Evolutionary conservation across 495 filamentous ascomycete species (phyloP), one percentile per base, ranked within the genome.

Genomic region (Amniculicola lignicola): DNA sequence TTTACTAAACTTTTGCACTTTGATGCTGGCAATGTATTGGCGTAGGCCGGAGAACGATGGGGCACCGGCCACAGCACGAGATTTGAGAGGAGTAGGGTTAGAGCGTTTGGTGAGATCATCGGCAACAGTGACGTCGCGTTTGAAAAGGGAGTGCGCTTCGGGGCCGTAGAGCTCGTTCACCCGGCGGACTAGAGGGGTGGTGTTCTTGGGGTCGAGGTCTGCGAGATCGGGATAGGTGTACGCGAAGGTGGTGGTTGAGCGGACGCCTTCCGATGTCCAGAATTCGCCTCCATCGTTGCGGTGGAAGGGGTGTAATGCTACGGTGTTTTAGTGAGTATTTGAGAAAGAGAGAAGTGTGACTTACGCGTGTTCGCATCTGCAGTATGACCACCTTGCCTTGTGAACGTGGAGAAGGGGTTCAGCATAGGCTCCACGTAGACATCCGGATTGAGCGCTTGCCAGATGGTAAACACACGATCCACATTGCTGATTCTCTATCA

Each of bases 391-490:
- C 65, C 63, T 10, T 68, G 57, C 1, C 68, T 75, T 0, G 78
- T 82, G 61, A 79, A 86, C 0, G 81, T 82, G 18, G 70, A 67
- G 16, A 73, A 64, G 3, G 63, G 51, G 14, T 79, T 74, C 3
- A 67, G 35, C 21, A 75, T 64, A 6, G 83, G 74, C 10, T 70
- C 65, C 2, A 88, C 75, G 53, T 75, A 82, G 43, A 74, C 72
- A 2, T 79, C 62, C 2, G 83, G 84, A 54, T 89, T 75, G 11
- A 87, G 60, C 0, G 75, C 72, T 68, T 90, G 86, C 85, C 86
- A 91, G 42, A 90, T 79, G 5, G 87, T 79, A 57, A 85, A 82
- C 39, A 81, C 67, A 2, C 87, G 77, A 61, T 91, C 88, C 15
- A 89, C 75, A 55, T 81, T 84, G 33, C 74, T 67, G 49, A 79